A percentile compares a stretch with the other conserved stretches of the same genome.
Evolutionary conservation across 1,284 basidiomycete species (phyloP).

Genomic region (Malassezia cuniculi): DNA sequence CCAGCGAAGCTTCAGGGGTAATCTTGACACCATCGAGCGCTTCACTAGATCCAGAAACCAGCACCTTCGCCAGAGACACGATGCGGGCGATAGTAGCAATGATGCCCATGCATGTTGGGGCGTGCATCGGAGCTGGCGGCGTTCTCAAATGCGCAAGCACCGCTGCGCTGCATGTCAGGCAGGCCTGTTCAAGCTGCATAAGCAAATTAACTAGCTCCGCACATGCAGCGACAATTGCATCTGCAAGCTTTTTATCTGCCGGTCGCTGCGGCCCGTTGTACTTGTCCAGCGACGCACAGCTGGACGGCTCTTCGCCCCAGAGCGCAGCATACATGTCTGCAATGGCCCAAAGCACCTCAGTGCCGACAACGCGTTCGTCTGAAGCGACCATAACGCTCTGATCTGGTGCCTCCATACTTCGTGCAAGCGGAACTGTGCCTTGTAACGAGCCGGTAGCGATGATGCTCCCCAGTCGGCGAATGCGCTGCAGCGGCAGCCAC

Average conservation of each 20-base stretch:
- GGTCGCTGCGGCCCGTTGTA: constrained; percentile 1
- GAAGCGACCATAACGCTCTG: too few relatives aligned
- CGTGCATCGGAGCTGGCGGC: constrained; percentile 13
- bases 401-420: background rate
- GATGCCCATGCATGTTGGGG: constrained; percentile 4
- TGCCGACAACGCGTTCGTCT: background rate
- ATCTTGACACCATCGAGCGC: too few relatives aligned
- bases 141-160: constrained; percentile 5
- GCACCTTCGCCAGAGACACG: too few relatives aligned
- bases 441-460: constrained; percentile 6
- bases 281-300: too few relatives aligned
- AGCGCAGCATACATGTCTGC: constrained; percentile 5
- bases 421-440: constrained; percentile 3
- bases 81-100: too few relatives aligned
- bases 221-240: background rate
- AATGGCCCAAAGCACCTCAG: background rate
- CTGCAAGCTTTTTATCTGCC: background rate
- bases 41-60: too few relatives aligned
- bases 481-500: constrained; percentile 11
- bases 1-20: too few relatives aligned
- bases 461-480: constrained; percentile 1
- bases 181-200: background rate
- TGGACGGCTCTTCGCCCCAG: constrained; percentile 1
- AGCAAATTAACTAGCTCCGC: background rate
- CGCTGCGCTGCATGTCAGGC: constrained; percentile 2